Conservation (phyloP, 768 basidiomycete genomes). For the Amanita brunnescens region DNA sequence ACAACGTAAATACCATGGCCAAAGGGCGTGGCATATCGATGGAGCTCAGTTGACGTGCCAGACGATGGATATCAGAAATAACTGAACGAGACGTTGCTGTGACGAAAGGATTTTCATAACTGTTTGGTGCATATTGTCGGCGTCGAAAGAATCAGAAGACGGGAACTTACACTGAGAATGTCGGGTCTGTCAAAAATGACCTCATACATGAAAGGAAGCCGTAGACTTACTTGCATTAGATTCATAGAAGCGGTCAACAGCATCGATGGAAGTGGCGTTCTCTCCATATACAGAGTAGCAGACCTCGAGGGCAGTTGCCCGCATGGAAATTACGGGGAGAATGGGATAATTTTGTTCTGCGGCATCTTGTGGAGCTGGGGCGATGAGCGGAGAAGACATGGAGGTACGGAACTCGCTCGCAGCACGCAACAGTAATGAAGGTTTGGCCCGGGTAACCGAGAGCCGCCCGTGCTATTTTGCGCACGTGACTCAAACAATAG, state of each 20-base stretch:
- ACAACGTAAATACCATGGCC: conserved; percentile 48
- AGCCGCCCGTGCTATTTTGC: not conserved
- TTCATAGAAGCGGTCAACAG: conserved; percentile 61
- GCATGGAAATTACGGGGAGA: conserved; percentile 34
- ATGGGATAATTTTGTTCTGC: conserved; percentile 16
- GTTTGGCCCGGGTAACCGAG: not conserved
- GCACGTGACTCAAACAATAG: not conserved
- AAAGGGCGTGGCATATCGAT: conserved; percentile 64
- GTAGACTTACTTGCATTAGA: conserved; percentile 51
- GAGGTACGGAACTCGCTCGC: not conserved
- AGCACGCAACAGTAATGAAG: not conserved
- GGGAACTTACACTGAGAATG: conserved; percentile 30
- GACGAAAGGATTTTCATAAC: conserved; percentile 74
- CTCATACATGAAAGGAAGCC: conserved; percentile 2
- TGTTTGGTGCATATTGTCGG: conserved; percentile 17
- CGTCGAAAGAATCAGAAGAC: conserved; percentile 2
- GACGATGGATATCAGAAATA: conserved; percentile 61
- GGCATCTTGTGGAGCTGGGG: not conserved
- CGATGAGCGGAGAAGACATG: conserved; percentile 1
- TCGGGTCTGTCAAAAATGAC: conserved; percentile 11
- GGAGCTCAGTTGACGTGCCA: conserved; percentile 50
- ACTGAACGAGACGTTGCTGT: conserved; percentile 67
- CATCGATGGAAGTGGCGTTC: conserved; percentile 37
- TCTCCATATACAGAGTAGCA: conserved; percentile 66
- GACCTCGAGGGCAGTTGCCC: conserved; percentile 57